phyloP scores from a whole-genome alignment of 352 stramenopile species.

The Thraustotheca clavata region DNA sequence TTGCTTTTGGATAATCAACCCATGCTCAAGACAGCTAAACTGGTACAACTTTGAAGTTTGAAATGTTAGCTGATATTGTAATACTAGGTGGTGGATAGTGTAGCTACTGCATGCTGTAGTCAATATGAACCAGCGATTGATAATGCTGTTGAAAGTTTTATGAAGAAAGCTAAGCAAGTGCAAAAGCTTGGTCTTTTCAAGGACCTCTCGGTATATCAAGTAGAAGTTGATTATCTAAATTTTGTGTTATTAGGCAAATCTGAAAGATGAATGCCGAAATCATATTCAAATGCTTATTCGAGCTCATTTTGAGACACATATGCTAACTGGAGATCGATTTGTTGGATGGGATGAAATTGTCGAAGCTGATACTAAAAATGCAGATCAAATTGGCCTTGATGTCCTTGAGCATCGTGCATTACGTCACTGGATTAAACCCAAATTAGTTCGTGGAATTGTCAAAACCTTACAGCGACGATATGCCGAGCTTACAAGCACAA shows the following conservation, averaged over 20 bases:
- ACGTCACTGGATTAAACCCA: constrained; percentile 37
- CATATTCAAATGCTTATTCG: constrained; percentile 48
- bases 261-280: constrained; percentile 45
- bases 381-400: background rate
- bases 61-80: too few species aligned
- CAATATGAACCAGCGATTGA: constrained; percentile 44
- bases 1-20: constrained; percentile 37
- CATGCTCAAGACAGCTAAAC: constrained; percentile 31
- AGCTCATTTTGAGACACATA: constrained; percentile 41
- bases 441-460: constrained; percentile 36
- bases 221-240: background rate
- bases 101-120: constrained; percentile 33
- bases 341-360: constrained; percentile 23
- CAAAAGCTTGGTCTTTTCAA: constrained; percentile 30
- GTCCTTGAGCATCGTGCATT: constrained; percentile 34
- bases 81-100: constrained; percentile 43
- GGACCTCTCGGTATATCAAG: constrained; percentile 24
- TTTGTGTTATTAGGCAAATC: constrained; percentile 24
- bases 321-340: constrained; percentile 31
- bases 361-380: constrained; percentile 22
- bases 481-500: constrained; percentile 33
- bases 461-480: constrained; percentile 36
- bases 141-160: constrained; percentile 30
- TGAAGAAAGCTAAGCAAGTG: constrained; percentile 24
- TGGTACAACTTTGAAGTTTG: background rate